Percentiles rank a stretch among this genome's conserved stretches.
Evolutionary conservation across 148 eudicot species (phyloP).

Genomic region (Pharnaceum exiguum): DNA sequence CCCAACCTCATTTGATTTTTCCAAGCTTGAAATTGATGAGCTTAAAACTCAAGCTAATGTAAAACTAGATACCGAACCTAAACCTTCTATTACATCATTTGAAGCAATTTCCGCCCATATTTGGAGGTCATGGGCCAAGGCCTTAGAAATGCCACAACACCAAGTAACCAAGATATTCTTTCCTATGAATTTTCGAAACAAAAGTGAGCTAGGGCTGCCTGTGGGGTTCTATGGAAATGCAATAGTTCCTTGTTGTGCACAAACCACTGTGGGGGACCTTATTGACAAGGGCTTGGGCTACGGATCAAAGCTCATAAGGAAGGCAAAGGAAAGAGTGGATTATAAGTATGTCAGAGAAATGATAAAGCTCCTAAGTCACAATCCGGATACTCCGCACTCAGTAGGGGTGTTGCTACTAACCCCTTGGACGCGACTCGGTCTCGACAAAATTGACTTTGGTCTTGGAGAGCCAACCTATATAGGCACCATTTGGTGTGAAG

Average conservation of each 20-base stretch:
- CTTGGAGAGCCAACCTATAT: constrained; percentile 59
- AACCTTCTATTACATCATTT: constrained; percentile 39
- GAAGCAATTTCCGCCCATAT: constrained; percentile 68
- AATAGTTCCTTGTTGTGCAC: constrained; percentile 63
- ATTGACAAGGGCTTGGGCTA: constrained; percentile 42
- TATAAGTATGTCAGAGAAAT: constrained; percentile 57
- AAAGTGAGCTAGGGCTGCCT: constrained; percentile 56
- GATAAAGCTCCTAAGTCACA: constrained; percentile 46
- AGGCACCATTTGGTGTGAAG: constrained; percentile 61
- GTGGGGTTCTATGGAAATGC: constrained; percentile 67
- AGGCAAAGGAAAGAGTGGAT: constrained; percentile 58
- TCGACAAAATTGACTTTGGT: constrained; percentile 77
- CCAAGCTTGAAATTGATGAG: constrained; percentile 22
- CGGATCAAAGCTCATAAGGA: constrained; percentile 31
- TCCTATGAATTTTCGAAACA: constrained; percentile 51
- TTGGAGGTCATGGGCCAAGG: constrained; percentile 77
- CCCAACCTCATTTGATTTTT: constrained; percentile 53
- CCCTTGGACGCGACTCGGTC: constrained; percentile 77
- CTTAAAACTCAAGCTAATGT: constrained; percentile 37
- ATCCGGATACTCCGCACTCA: constrained; percentile 44
- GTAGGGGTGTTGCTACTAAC: constrained; percentile 69
- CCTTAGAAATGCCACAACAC: constrained; percentile 43
- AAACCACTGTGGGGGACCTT: constrained; percentile 39
- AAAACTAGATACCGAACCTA: constrained; percentile 16
- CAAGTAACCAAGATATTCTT: constrained; percentile 54